phyloP scores from a whole-genome alignment of 306 rosid species.

The Astragalus glycyphyllos region DNA sequence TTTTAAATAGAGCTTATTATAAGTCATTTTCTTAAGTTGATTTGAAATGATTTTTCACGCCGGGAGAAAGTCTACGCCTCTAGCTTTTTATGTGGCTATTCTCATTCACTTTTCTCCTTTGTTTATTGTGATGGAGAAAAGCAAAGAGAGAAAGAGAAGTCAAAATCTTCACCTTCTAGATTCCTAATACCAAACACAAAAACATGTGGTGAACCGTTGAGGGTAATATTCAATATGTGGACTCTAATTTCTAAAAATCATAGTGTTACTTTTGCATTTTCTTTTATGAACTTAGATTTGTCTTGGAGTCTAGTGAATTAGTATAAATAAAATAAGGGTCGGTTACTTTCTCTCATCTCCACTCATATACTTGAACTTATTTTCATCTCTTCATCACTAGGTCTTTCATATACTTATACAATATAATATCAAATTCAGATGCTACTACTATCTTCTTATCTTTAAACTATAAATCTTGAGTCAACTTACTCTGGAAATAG shows the following conservation, averaged over 20 bases:
- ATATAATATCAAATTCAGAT: neutral
- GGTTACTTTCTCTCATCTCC: neutral
- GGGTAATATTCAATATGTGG: conserved; percentile 11
- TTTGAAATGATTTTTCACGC: too few species aligned
- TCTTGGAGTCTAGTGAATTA: conserved; percentile 5
- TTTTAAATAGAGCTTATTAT: neutral
- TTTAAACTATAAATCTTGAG: too few species aligned
- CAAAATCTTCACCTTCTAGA: conserved; percentile 1
- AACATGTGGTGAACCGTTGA: conserved; percentile 15
- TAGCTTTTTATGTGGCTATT: neutral
- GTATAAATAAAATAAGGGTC: neutral
- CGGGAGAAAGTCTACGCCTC: neutral
- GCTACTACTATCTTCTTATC: neutral
- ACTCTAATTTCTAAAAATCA: neutral
- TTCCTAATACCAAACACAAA: conserved; percentile 5
- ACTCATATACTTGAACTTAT: neutral
- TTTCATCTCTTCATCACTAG: neutral
- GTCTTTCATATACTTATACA: neutral
- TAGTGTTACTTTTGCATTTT: neutral
- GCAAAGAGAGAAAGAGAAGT: neutral
- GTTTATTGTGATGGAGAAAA: neutral
- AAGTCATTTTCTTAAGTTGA: too few species aligned
- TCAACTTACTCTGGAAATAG: neutral
- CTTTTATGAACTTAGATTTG: conserved; percentile 12
- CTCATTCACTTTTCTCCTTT: neutral